These are phyloP conservation scores for Blastocystis sp. DNA, from an alignment of 352 stramenopile species.

Conservation along the genomic window DNA sequence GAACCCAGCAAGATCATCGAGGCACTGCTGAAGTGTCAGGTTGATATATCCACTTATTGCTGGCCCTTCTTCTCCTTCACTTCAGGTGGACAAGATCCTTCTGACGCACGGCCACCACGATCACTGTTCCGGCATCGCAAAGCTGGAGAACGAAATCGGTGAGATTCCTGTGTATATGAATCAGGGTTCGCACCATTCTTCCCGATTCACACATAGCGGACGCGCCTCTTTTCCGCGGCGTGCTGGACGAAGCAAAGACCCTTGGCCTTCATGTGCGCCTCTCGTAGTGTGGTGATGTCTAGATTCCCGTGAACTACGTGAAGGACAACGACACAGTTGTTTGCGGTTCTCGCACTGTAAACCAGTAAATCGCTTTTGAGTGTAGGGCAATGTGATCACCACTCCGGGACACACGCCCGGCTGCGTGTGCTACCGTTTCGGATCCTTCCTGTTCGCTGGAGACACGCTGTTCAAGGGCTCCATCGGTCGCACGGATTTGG, in stretches of 20 bases:
- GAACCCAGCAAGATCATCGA: constrained; percentile 48
- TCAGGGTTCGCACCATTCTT: too few relatives aligned
- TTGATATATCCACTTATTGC: constrained; percentile 27
- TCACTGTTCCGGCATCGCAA: constrained; percentile 18
- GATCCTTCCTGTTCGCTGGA: constrained; percentile 54
- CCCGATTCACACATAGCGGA: not conserved
- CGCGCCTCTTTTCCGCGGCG: not conserved
- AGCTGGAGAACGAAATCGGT: constrained; percentile 44
- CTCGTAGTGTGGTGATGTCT: not conserved
- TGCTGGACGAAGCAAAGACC: constrained; percentile 17
- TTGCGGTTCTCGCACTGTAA: constrained; percentile 20
- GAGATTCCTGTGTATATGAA: constrained; percentile 42
- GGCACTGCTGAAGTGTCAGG: constrained; percentile 17
- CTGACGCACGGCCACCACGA: constrained; percentile 55
- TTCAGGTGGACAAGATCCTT: constrained; percentile 28
- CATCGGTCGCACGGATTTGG: not conserved
- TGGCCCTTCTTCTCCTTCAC: not conserved
- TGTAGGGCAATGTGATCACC: constrained; percentile 44
- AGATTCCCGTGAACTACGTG: constrained; percentile 54
- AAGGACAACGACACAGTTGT: constrained; percentile 30
- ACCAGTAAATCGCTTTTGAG: not conserved
- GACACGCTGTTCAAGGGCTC: constrained; percentile 39
- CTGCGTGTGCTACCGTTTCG: constrained; percentile 58
- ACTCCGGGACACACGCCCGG: constrained; percentile 62
- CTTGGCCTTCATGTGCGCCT: not conserved